phyloP scores from a whole-genome alignment of 2,329 filamentous ascomycete genomes.

The Aschersonia sp. region DNA sequence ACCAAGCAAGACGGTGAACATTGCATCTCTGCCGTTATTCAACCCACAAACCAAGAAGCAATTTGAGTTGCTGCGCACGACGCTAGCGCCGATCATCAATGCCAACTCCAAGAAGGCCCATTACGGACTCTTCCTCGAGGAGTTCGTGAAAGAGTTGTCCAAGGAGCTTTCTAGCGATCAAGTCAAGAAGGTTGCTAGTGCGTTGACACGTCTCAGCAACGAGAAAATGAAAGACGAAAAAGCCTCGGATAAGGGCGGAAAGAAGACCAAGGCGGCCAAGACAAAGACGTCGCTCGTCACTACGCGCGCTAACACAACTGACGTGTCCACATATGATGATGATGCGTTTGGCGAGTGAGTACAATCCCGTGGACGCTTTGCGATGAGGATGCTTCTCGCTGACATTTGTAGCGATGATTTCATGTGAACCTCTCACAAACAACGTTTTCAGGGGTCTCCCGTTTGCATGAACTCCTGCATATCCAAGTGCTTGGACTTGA shows the following conservation, averaged over 20 bases:
- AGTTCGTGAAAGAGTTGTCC: constrained; percentile 74
- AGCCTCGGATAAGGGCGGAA: constrained; percentile 78
- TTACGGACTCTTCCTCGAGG: constrained; percentile 79
- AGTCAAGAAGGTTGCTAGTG: constrained; percentile 89
- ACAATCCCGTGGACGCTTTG: not conserved
- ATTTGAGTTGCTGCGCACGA: constrained; percentile 66
- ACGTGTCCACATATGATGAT: constrained; percentile 68
- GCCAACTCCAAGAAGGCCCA: constrained; percentile 75
- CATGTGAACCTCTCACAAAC: constrained; percentile 38
- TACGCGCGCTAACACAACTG: constrained; percentile 43
- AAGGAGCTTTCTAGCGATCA: constrained; percentile 83
- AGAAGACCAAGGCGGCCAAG: constrained; percentile 96
- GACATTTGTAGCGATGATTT: constrained; percentile 45
- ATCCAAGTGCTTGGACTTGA: too few relatives aligned
- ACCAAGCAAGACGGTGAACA: constrained; percentile 66
- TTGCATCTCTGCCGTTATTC: constrained; percentile 69
- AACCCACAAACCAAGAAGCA: constrained; percentile 77
- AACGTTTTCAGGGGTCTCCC: too few relatives aligned
- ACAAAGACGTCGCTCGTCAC: constrained; percentile 76
- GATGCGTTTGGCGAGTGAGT: constrained; percentile 73
- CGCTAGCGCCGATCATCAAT: constrained; percentile 63
- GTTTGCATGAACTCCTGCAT: too few relatives aligned
- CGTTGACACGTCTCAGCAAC: constrained; percentile 79
- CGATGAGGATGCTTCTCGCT: not conserved
- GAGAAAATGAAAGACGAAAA: constrained; percentile 99